Evolutionary conservation across 2,329 filamentous ascomycete genomes (phyloP), one percentile per base, ranked within the genome.

Genomic region (Colletotrichum incanum): DNA sequence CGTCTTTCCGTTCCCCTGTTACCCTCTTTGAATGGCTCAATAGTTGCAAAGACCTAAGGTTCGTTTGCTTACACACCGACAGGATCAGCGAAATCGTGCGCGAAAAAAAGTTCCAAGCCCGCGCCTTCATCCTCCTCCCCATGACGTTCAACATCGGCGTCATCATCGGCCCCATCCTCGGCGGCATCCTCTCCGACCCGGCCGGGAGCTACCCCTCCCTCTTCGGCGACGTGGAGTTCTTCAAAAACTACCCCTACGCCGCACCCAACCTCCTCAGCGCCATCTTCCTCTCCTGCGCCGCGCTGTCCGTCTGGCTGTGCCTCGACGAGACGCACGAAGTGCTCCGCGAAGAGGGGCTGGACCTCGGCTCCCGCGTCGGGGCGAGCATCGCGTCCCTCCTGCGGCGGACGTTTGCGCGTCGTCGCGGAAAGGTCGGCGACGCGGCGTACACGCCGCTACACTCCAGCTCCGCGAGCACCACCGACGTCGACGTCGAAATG

Each of bases 171-270:
- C 85, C 85, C 60, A 79, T 86, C 56, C 84, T 92, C 81, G 92
- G 93, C 54, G 93, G 93, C 37, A 80, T 93, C 61, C 82, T 94
- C 37, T 92, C 93, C 20, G 90, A 94, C 76, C 92, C 93, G 0
- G 84, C 88, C 76, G 82, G 6, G 90, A 93, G 78, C 94, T 92
- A 76, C 88, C 90, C 0, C 0, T 73, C 74, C 1, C 64, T 85
- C 0, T 89, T 90, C 70, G 87, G 88, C 16, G 72, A 82, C 34
- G 77, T 85, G 3, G 75, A 75, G 0, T 86, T 89, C 74, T 84
- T 90, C 64, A 75, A 79, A 2, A 81, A 79, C 31, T 90, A 83
- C 68, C 88, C 88, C 0, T 91, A 89, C 68, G 88, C 87, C 1
- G 75, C 85, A 39, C 89, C 89, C 14, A 90, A 90, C 63, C 75